Percentiles rank a stretch among this genome's conserved stretches.
Conservation (phyloP, 2,329 filamentous ascomycete species). For the Diaporthe velutina region DNA sequence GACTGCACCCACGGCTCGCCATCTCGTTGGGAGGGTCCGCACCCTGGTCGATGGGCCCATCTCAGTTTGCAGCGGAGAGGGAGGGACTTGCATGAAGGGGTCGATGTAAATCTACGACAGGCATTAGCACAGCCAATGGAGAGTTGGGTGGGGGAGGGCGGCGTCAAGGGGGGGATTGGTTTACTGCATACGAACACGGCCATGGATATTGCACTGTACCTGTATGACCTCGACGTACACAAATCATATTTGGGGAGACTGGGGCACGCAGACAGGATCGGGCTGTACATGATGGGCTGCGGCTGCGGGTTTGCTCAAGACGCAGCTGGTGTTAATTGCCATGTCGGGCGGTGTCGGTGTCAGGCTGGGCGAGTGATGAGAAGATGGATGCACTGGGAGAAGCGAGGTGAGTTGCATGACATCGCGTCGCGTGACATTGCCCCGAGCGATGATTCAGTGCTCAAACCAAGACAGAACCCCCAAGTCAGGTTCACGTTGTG, state of each 20-base stretch:
- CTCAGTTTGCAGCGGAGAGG: slow-evolving; percentile 32
- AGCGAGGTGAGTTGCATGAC: slow-evolving; percentile 35
- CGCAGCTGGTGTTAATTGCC: slow-evolving; percentile 29
- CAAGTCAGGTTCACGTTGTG: slow-evolving; percentile 13
- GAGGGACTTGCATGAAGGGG: slow-evolving; percentile 32
- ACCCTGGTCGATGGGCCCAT: slow-evolving; percentile 34
- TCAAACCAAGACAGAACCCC: neutral
- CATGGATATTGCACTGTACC: neutral
- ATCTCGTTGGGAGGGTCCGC: slow-evolving; percentile 24
- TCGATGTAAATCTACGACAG: slow-evolving; percentile 35
- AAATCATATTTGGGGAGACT: slow-evolving; percentile 7
- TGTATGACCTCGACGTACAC: neutral
- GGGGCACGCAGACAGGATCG: slow-evolving; percentile 1
- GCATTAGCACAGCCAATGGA: slow-evolving; percentile 33
- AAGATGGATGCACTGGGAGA: slow-evolving; percentile 1
- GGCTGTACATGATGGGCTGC: neutral
- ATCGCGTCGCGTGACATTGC: slow-evolving; percentile 33
- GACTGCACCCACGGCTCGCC: slow-evolving; percentile 23
- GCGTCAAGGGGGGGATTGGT: neutral
- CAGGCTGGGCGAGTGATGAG: neutral
- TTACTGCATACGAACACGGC: neutral
- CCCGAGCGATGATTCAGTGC: slow-evolving; percentile 26
- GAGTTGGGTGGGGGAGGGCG: slow-evolving; percentile 1
- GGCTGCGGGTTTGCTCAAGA: neutral
- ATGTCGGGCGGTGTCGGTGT: slow-evolving; percentile 23